Evolutionary conservation across 352 stramenopile genomes (phyloP).

Genomic region (Phytopythium vexans): DNA sequence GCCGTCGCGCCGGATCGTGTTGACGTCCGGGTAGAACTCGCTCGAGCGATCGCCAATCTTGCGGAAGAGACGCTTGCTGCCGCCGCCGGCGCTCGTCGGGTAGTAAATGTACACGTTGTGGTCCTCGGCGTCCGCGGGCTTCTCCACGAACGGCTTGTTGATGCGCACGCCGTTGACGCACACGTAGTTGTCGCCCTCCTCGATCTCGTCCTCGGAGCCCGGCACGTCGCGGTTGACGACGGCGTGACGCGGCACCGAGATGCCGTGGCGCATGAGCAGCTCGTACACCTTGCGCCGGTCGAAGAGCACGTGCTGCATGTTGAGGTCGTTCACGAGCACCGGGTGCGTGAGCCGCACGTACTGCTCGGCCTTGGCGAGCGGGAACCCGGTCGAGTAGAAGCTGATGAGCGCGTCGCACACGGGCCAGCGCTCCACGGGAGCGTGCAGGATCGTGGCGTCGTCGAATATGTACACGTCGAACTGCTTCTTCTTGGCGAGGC

Average conservation of each 20-base stretch:
- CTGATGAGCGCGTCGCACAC: conserved; percentile 97
- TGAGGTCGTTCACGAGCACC: conserved; percentile 97
- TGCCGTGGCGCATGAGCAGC: conserved; percentile 91
- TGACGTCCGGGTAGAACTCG: conserved; percentile 97
- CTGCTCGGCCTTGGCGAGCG: conserved; percentile 94
- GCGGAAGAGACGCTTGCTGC: conserved; percentile 98
- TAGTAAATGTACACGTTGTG: conserved; percentile 99
- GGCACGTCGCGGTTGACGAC: conserved; percentile 94
- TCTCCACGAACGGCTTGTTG: conserved; percentile 99
- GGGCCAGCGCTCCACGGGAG: conserved; percentile 94
- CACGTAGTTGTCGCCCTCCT: conserved; percentile 83
- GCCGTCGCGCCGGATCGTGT: conserved; percentile 93
- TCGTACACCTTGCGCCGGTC: conserved; percentile 96
- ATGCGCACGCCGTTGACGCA: conserved; percentile 94
- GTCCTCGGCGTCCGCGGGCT: conserved; percentile 98
- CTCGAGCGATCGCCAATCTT: conserved; percentile 94
- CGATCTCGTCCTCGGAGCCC: conserved; percentile 54
- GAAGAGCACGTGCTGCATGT: conserved; percentile 95
- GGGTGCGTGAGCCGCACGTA: conserved; percentile 96
- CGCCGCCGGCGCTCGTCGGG: conserved; percentile 94
- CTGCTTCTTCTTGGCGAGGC: conserved; percentile 89
- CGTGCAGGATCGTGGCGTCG: conserved; percentile 95
- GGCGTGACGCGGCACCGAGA: conserved; percentile 96
- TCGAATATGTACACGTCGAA: conserved; percentile 98
- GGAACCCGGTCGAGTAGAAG: conserved; percentile 98